Percentiles rank a stretch among this genome's conserved stretches.
phyloP scores from a whole-genome alignment of 2,329 filamentous ascomycete genomes.

The Nectriaceae sp. region DNA sequence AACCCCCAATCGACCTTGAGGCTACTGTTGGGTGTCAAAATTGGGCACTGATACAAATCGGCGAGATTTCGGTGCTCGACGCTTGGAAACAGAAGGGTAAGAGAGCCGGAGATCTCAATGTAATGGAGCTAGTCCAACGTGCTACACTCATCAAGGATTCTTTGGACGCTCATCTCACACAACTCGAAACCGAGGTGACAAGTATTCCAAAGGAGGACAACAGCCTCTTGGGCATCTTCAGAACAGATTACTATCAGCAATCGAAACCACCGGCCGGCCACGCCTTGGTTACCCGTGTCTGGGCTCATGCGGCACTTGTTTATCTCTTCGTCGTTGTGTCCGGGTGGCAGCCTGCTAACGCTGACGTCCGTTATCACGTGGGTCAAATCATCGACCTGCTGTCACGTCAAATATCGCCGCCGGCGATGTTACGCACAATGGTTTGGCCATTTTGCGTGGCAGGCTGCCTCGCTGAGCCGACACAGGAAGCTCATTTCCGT shows the following conservation, averaged over 20 bases:
- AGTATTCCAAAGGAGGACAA: not conserved
- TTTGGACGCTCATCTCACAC: not conserved
- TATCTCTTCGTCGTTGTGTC: constrained; percentile 5
- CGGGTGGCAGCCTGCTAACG: constrained; percentile 3
- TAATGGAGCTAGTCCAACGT: constrained; percentile 2
- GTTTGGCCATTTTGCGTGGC: constrained; percentile 14
- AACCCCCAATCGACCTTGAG: not conserved
- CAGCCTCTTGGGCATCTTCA: not conserved
- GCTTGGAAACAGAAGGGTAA: constrained; percentile 7
- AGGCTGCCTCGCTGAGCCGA: not conserved
- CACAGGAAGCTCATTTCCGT: not conserved
- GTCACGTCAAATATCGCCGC: constrained; percentile 13
- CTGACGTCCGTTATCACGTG: not conserved
- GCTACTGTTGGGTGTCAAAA: constrained; percentile 11
- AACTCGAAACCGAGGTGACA: not conserved
- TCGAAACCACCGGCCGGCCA: not conserved
- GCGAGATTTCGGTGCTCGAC: not conserved
- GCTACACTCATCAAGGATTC: not conserved
- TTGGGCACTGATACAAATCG: constrained; percentile 1
- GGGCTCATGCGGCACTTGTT: constrained; percentile 49
- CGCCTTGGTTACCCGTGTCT: constrained; percentile 20
- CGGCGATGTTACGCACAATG: not conserved
- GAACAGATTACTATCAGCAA: not conserved
- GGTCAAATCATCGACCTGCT: not conserved
- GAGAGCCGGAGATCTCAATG: not conserved